Evolutionary conservation across 805 yeast genomes (phyloP).

Genomic region (Wickerhamomyces bovis): DNA sequence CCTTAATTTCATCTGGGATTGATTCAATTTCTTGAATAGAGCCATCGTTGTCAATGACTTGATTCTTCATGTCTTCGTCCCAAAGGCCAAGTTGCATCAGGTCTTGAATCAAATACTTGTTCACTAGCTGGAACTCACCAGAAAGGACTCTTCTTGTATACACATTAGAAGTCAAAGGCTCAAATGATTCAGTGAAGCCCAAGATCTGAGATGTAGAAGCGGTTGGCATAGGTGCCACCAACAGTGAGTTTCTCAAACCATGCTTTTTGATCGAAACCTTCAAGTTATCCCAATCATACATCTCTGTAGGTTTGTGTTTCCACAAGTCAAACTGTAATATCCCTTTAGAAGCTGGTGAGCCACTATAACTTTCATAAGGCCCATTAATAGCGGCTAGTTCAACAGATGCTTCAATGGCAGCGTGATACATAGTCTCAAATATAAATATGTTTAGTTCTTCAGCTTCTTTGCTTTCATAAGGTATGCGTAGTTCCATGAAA

Average conservation of each 20-base stretch:
- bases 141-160: conserved; percentile 87
- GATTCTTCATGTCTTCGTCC: conserved; percentile 73
- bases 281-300: conserved; percentile 82
- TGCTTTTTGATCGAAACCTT: conserved; percentile 50
- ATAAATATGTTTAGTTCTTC: conserved; percentile 67
- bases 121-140: conserved; percentile 92
- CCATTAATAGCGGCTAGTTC: conserved; percentile 75
- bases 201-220: conserved; percentile 96
- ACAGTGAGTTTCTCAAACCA: conserved; percentile 83
- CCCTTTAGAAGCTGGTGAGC: conserved; percentile 92
- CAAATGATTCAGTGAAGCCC: conserved; percentile 94
- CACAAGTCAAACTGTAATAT: conserved; percentile 81
- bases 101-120: conserved; percentile 79
- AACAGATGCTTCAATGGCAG: conserved; percentile 76
- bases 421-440: conserved; percentile 94
- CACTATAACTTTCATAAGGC: conserved; percentile 61
- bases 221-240: conserved; percentile 97
- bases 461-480: conserved; percentile 81
- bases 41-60: conserved; percentile 72
- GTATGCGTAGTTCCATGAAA: conserved; percentile 69
- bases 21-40: conserved; percentile 72
- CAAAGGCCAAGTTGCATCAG: conserved; percentile 78
- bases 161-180: conserved; percentile 93
- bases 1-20: conserved; percentile 71
- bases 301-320: conserved; percentile 65